phyloP scores from a whole-genome alignment of 208 protist genomes.

The Acanthamoeba divionensis region DNA sequence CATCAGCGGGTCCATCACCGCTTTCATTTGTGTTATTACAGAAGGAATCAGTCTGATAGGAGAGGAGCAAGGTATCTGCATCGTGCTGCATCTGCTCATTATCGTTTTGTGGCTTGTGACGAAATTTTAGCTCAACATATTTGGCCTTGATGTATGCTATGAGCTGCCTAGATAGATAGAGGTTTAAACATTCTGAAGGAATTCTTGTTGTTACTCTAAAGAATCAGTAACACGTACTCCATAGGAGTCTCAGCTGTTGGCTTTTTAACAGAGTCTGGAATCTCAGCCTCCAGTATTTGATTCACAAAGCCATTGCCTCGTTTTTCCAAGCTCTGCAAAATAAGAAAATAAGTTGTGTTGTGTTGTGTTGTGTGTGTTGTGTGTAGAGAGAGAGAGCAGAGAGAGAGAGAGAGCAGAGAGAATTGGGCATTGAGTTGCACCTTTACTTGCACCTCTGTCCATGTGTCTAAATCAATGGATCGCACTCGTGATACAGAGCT shows the following conservation, averaged over 20 bases:
- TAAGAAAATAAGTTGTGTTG: background rate
- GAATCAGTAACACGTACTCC: background rate
- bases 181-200: background rate
- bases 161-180: background rate
- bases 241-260: background rate
- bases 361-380: background rate
- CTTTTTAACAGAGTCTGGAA: background rate
- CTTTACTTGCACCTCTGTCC: background rate
- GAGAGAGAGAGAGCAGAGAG: background rate
- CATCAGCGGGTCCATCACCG: background rate
- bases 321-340: background rate
- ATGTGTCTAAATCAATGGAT: background rate
- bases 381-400: background rate
- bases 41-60: background rate
- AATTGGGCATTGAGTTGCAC: background rate
- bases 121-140: background rate
- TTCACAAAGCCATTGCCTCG: conserved; percentile 14
- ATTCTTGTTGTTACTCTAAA: background rate
- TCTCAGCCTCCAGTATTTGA: background rate
- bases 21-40: background rate
- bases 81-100: background rate
- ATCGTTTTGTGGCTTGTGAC: background rate
- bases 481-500: background rate
- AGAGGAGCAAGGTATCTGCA: background rate
- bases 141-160: background rate